These are phyloP conservation scores for Phaffomyces antillensis DNA, from an alignment of 805 yeast species.

Conservation along the genomic window DNA sequence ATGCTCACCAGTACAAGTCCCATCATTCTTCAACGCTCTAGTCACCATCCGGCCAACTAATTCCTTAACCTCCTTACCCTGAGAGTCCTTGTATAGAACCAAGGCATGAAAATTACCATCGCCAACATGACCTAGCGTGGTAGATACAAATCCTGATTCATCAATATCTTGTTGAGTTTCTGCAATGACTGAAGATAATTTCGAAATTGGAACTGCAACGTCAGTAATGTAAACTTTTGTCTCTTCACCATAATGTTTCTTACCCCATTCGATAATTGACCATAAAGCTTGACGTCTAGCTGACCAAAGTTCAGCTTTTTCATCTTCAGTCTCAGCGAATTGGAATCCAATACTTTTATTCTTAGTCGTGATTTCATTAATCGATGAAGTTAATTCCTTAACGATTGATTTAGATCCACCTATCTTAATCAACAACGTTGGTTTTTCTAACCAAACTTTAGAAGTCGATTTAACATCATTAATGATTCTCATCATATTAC, in stretches of 20 bases:
- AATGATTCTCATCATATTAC: slow-evolving; percentile 62
- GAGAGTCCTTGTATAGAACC: slow-evolving; percentile 49
- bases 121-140: slow-evolving; percentile 76
- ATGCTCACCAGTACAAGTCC: slow-evolving; percentile 85
- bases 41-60: slow-evolving; percentile 56
- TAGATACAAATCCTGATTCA: slow-evolving; percentile 42
- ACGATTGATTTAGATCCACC: slow-evolving; percentile 46
- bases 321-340: slow-evolving; percentile 56
- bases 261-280: slow-evolving; percentile 64
- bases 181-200: slow-evolving; percentile 53
- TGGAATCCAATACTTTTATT: slow-evolving; percentile 55
- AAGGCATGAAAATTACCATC: slow-evolving; percentile 78
- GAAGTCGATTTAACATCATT: slow-evolving; percentile 48
- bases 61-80: slow-evolving; percentile 36
- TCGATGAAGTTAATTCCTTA: slow-evolving; percentile 37
- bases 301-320: slow-evolving; percentile 62
- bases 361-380: slow-evolving; percentile 42
- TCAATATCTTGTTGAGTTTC: slow-evolving; percentile 56
- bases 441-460: slow-evolving; percentile 48
- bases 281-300: slow-evolving; percentile 68
- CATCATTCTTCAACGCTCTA: slow-evolving; percentile 62
- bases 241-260: slow-evolving; percentile 31
- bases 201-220: slow-evolving; percentile 75
- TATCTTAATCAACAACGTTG: slow-evolving; percentile 59
- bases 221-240: slow-evolving; percentile 70